Percentiles rank a stretch among this genome's conserved stretches.
phyloP scores from a whole-genome alignment of 2,329 filamentous ascomycete genomes.

The Drechslerella coelobrocha region DNA sequence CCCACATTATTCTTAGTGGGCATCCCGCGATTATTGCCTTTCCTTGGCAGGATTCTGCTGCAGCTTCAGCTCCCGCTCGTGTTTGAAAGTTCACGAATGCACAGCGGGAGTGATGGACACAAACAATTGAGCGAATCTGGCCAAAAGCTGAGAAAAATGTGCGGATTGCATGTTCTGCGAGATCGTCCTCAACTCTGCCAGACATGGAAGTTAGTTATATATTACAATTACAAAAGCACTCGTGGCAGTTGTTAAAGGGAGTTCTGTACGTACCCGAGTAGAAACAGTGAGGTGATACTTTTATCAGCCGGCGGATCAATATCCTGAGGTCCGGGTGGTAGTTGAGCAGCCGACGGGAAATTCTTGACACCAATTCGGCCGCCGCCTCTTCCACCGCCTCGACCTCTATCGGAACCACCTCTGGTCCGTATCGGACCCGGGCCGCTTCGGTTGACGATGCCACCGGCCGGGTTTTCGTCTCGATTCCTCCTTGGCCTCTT shows the following conservation, averaged over 20 bases:
- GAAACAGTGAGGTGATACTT: conserved; percentile 89
- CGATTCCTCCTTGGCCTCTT: conserved; percentile 68
- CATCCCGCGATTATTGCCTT: conserved; percentile 89
- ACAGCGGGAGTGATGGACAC: conserved; percentile 95
- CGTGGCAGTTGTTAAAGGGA: too few species aligned
- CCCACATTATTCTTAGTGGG: conserved; percentile 89
- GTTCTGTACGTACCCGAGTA: conserved; percentile 72
- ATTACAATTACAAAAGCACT: too few species aligned
- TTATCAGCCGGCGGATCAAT: conserved; percentile 82
- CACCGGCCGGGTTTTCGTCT: conserved; percentile 59
- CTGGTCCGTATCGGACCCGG: conserved; percentile 57
- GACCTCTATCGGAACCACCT: conserved; percentile 55
- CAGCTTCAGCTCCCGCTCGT: conserved; percentile 81
- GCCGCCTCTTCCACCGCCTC: conserved; percentile 59
- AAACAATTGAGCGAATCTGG: conserved; percentile 88
- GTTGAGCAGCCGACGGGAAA: conserved; percentile 74
- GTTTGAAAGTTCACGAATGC: conserved; percentile 95
- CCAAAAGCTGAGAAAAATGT: conserved; percentile 89
- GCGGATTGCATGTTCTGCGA: conserved; percentile 89
- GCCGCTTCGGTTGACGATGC: conserved; percentile 54
- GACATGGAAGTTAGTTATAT: not conserved
- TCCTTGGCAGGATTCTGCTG: conserved; percentile 83
- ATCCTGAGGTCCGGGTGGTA: conserved; percentile 82
- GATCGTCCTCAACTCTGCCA: conserved; percentile 78
- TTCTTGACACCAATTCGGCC: conserved; percentile 62